These are phyloP conservation scores for Galerina marginata DNA, from an alignment of 768 basidiomycete species.

Conservation along the genomic window DNA sequence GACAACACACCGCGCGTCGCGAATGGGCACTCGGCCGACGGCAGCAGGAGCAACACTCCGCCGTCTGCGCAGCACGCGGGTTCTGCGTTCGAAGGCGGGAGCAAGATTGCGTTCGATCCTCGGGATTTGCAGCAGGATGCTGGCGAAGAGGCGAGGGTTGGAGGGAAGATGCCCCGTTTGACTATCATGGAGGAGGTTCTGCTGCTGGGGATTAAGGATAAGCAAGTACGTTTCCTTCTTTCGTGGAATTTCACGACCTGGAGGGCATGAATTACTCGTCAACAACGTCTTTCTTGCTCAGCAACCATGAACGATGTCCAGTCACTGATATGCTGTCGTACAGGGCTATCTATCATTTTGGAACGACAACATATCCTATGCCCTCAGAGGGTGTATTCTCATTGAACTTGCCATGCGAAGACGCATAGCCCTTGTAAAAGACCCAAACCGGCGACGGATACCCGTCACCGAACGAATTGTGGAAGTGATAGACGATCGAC, in stretches of 20 bases:
- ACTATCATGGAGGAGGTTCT: constrained; percentile 98
- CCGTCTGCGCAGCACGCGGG: constrained; percentile 61
- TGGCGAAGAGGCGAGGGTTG: constrained; percentile 61
- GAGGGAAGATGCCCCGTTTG: constrained; percentile 79
- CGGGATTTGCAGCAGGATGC: constrained; percentile 80
- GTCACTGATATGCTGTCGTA: constrained; percentile 1
- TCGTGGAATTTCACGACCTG: not conserved
- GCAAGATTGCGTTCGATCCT: constrained; percentile 92
- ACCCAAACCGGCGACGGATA: constrained; percentile 75
- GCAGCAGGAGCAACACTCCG: constrained; percentile 24
- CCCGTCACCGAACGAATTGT: constrained; percentile 84
- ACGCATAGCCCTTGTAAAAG: constrained; percentile 89
- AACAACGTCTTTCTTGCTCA: not conserved
- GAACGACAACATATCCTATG: constrained; percentile 99
- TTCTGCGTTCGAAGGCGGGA: constrained; percentile 84
- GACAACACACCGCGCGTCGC: constrained; percentile 25
- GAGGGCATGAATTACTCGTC: not conserved
- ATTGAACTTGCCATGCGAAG: constrained; percentile 96
- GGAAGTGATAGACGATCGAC: constrained; percentile 89
- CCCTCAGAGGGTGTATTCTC: constrained; percentile 96
- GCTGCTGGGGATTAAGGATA: constrained; percentile 93
- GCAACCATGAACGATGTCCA: not conserved
- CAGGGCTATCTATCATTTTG: constrained; percentile 95
- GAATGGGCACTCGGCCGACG: constrained; percentile 15
- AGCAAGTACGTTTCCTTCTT: constrained; percentile 66